These are phyloP conservation scores for Fusarium pseudonygamai DNA, from an alignment of 2,329 filamentous ascomycete species.

Conservation along the genomic window DNA sequence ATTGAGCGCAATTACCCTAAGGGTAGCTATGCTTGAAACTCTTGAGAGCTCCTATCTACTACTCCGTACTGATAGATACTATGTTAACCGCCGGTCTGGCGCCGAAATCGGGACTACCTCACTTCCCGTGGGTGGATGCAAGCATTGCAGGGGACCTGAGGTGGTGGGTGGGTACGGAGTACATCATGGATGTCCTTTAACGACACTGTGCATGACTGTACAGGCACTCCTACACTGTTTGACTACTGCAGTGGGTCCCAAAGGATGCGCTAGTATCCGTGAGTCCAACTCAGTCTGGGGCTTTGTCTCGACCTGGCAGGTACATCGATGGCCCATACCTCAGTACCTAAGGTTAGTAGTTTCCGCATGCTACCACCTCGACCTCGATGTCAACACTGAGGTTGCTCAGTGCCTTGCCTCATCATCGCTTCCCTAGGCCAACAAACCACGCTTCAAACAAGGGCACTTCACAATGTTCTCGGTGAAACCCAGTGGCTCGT, in stretches of 20 bases:
- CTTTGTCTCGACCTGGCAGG: neutral
- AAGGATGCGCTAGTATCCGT: slow-evolving; percentile 7
- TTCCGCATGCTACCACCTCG: slow-evolving; percentile 6
- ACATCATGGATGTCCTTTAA: neutral
- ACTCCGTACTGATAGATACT: too few species aligned
- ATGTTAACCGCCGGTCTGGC: neutral
- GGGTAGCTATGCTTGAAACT: neutral
- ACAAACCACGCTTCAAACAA: slow-evolving; percentile 24
- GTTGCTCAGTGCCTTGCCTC: slow-evolving; percentile 12
- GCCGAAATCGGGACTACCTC: neutral
- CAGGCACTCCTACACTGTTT: neutral
- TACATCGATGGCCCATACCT: neutral
- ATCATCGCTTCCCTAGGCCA: slow-evolving; percentile 17
- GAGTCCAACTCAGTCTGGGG: neutral
- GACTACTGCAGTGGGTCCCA: neutral
- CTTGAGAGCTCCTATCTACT: neutral
- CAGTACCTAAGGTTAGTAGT: neutral
- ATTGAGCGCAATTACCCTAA: neutral
- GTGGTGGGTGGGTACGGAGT: neutral
- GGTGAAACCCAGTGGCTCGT: slow-evolving; percentile 12
- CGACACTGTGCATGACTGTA: slow-evolving; percentile 1
- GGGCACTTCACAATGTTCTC: slow-evolving; percentile 38
- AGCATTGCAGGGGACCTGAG: neutral
- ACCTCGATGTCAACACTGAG: slow-evolving; percentile 23
- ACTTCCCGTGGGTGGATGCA: neutral